Conservation (phyloP, 345 rosid genomes). For the Populus nigra region DNA sequence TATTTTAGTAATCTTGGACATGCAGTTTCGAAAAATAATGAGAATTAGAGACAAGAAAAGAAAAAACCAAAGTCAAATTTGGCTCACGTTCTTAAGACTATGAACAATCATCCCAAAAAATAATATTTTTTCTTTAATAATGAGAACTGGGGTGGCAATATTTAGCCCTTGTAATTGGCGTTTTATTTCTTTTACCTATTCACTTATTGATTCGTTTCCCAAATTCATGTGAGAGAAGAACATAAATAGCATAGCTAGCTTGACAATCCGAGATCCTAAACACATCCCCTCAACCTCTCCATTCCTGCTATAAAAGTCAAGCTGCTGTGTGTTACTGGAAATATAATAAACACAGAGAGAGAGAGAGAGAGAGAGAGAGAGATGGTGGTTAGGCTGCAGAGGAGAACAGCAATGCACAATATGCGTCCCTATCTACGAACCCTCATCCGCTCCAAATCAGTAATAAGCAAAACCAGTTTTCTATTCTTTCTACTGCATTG, state of each 20-base stretch:
- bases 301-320: conserved; percentile 37
- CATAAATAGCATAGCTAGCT: conserved; percentile 3
- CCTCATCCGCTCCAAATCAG: conserved; percentile 50
- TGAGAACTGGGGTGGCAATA: too few relatives aligned
- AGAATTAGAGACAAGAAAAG: not conserved
- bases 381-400: conserved; percentile 50
- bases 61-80: not conserved
- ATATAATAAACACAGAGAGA: conserved; percentile 13
- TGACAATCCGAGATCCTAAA: conserved; percentile 41
- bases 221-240: conserved; percentile 35
- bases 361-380: not conserved
- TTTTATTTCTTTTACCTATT: not conserved
- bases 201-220: conserved; percentile 9
- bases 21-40: not conserved
- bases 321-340: conserved; percentile 6
- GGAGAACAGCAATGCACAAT: conserved; percentile 39
- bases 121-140: too few relatives aligned
- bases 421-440: conserved; percentile 49
- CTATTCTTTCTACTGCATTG: not conserved
- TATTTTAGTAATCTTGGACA: not conserved
- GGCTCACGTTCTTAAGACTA: not conserved
- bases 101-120: too few relatives aligned
- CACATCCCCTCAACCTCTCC: conserved; percentile 6
- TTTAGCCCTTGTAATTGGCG: too few relatives aligned
- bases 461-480: conserved; percentile 14